These are phyloP conservation scores for Hypoxylon sp. DNA, from an alignment of 2,329 filamentous ascomycete species.

Conservation along the genomic window DNA sequence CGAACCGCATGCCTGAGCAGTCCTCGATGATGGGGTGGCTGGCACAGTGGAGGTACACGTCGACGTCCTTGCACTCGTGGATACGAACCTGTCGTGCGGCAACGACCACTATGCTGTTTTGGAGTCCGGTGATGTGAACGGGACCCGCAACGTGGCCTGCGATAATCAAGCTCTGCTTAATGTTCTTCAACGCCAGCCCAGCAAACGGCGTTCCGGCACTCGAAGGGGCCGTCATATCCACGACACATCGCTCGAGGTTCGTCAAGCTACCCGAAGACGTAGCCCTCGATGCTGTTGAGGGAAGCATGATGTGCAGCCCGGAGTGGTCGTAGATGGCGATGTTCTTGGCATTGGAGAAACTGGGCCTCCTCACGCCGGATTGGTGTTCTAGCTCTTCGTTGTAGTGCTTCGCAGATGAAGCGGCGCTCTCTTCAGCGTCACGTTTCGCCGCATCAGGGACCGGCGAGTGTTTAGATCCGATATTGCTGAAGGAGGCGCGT, in stretches of 20 bases:
- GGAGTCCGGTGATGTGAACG: slow-evolving; percentile 82
- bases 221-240: slow-evolving; percentile 82
- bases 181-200: slow-evolving; percentile 74
- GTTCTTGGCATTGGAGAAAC: slow-evolving; percentile 71
- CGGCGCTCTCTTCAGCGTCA: slow-evolving; percentile 56
- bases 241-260: slow-evolving; percentile 76
- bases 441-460: slow-evolving; percentile 47
- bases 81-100: slow-evolving; percentile 90
- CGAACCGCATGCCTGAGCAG: slow-evolving; percentile 82
- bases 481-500: slow-evolving; percentile 38
- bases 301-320: slow-evolving; percentile 81
- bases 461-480: slow-evolving; percentile 33
- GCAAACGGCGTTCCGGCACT: slow-evolving; percentile 74
- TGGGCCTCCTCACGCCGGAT: slow-evolving; percentile 66
- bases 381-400: slow-evolving; percentile 65
- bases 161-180: slow-evolving; percentile 78
- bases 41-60: slow-evolving; percentile 84
- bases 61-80: slow-evolving; percentile 84
- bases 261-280: slow-evolving; percentile 80
- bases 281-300: slow-evolving; percentile 75
- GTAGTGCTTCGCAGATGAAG: slow-evolving; percentile 62
- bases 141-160: slow-evolving; percentile 84
- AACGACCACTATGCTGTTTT: slow-evolving; percentile 81
- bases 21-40: slow-evolving; percentile 96
- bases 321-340: slow-evolving; percentile 76